Conservation (phyloP, 2,329 filamentous ascomycete species). For the Ciborinia camelliae region DNA sequence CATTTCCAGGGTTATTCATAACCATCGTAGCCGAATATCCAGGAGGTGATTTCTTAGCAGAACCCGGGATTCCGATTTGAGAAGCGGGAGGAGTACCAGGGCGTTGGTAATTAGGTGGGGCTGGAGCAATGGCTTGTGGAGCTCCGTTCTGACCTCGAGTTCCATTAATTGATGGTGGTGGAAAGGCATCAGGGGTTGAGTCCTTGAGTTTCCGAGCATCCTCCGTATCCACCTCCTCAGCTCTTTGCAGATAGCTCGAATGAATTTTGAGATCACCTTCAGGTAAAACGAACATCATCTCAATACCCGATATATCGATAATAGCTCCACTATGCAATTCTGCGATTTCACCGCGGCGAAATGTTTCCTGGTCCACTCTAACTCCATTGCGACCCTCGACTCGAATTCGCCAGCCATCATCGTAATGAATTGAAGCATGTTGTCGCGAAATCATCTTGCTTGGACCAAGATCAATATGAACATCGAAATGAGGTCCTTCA, state of each 20-base stretch:
- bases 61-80: conserved; percentile 28
- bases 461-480: conserved; percentile 87
- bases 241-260: conserved; percentile 63
- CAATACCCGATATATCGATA: conserved; percentile 84
- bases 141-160: conserved; percentile 28
- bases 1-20: conserved; percentile 48
- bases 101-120: conserved; percentile 57
- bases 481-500: conserved; percentile 38
- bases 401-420: conserved; percentile 74
- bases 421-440: conserved; percentile 72
- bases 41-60: conserved; percentile 32
- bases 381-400: conserved; percentile 92
- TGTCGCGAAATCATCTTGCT: conserved; percentile 77
- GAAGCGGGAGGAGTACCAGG: conserved; percentile 52
- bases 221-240: conserved; percentile 24
- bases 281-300: conserved; percentile 99
- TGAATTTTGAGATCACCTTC: conserved; percentile 64
- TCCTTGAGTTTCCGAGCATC: conserved; percentile 1
- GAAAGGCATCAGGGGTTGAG: not conserved
- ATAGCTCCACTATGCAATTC: conserved; percentile 81
- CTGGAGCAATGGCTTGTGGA: conserved; percentile 53
- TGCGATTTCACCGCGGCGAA: conserved; percentile 63
- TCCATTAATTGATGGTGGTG: not conserved
- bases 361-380: conserved; percentile 69
- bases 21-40: conserved; percentile 41